Percentiles rank a stretch among this genome's conserved stretches.
phyloP scores from a whole-genome alignment of 164 flowering plant genomes.

The Litsea cubeba region DNA sequence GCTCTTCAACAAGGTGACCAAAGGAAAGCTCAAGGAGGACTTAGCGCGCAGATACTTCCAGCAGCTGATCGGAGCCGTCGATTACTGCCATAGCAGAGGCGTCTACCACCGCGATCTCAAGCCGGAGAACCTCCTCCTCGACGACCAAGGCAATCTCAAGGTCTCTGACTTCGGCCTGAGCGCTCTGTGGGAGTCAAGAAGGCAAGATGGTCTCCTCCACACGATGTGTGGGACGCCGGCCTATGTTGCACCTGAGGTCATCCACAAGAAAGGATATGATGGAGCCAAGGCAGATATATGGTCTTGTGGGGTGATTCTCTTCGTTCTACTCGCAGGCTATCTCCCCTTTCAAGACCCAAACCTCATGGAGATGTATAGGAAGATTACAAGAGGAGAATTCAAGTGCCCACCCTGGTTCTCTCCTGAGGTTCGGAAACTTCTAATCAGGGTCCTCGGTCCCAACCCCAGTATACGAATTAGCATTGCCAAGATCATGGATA shows the following conservation, averaged over 20 bases:
- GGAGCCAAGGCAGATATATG: conserved; percentile 40
- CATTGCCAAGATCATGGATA: conserved; percentile 24
- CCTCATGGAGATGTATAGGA: conserved; percentile 40
- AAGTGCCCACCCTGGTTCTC: conserved; percentile 35
- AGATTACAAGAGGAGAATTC: conserved; percentile 30
- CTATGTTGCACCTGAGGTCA: conserved; percentile 34
- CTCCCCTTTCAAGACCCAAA: conserved; percentile 36
- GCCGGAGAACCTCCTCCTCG: conserved; percentile 39
- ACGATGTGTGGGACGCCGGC: conserved; percentile 43
- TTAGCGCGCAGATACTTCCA: conserved; percentile 28
- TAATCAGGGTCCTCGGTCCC: conserved; percentile 28
- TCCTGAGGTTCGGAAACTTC: conserved; percentile 28
- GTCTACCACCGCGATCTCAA: conserved; percentile 41
- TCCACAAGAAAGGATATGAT: conserved; percentile 36
- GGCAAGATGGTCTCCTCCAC: conserved; percentile 36
- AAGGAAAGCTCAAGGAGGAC: conserved; percentile 32
- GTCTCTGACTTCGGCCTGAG: conserved; percentile 35
- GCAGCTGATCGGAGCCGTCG: conserved; percentile 28
- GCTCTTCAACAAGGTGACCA: conserved; percentile 32
- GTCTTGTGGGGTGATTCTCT: conserved; percentile 40
- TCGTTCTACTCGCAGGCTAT: conserved; percentile 34
- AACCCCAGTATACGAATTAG: conserved; percentile 25
- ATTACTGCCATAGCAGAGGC: conserved; percentile 39
- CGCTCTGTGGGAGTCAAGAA: conserved; percentile 21
- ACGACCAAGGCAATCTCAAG: conserved; percentile 33